Evolutionary conservation across 2,329 filamentous ascomycete species (phyloP).

Genomic region (Aspergillus alliaceus): DNA sequence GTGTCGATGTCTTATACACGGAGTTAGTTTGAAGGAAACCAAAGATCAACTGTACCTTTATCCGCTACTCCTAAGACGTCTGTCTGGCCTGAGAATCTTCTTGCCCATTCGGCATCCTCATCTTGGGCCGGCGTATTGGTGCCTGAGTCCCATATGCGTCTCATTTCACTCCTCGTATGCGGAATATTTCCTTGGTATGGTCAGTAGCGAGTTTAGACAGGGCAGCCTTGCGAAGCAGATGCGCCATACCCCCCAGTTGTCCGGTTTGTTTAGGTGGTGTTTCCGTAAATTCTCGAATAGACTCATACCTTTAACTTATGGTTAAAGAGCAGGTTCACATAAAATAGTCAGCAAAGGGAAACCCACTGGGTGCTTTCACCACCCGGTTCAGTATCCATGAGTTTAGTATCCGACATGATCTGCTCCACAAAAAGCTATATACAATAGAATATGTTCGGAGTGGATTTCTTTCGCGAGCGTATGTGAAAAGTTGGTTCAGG

Average conservation of each 20-base stretch:
- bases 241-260: slow-evolving; percentile 53
- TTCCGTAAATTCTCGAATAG: slow-evolving; percentile 50
- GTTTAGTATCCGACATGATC: slow-evolving; percentile 50
- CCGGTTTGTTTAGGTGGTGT: slow-evolving; percentile 56
- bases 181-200: slow-evolving; percentile 22
- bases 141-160: slow-evolving; percentile 2
- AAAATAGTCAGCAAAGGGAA: not conserved
- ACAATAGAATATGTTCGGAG: not conserved
- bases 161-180: slow-evolving; percentile 37
- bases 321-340: too few relatives aligned
- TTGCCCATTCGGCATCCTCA: slow-evolving; percentile 55
- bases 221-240: not conserved
- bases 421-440: not conserved
- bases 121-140: not conserved
- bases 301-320: slow-evolving; percentile 54
- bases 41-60: slow-evolving; percentile 37
- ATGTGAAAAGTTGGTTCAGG: not conserved
- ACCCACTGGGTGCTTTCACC: slow-evolving; percentile 60
- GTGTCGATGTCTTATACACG: slow-evolving; percentile 24
- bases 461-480: not conserved
- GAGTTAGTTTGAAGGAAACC: slow-evolving; percentile 28
- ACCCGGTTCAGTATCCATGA: slow-evolving; percentile 61
- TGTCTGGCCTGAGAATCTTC: slow-evolving; percentile 54
- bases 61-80: slow-evolving; percentile 37
- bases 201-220: not conserved